Evolutionary conservation across 2,329 filamentous ascomycete genomes (phyloP).

Genomic region (Sporothrix humicola): DNA sequence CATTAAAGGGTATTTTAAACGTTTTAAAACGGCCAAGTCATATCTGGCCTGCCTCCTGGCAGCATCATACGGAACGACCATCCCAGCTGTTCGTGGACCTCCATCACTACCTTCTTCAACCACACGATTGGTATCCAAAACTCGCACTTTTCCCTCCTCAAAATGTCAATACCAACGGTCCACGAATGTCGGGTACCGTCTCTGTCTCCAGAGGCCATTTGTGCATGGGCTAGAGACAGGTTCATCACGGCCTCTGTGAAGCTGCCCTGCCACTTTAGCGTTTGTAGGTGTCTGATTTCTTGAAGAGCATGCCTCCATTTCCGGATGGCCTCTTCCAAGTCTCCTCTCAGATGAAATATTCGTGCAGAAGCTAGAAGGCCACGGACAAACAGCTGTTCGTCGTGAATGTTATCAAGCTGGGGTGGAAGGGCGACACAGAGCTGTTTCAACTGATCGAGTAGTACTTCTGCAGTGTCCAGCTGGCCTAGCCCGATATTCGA

Average conservation of each 20-base stretch:
- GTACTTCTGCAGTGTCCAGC: conserved; percentile 33
- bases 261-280: background rate
- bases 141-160: conserved; percentile 42
- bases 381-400: conserved; percentile 45
- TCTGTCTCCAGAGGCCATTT: conserved; percentile 39
- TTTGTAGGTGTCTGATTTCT: background rate
- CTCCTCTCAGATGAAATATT: conserved; percentile 36
- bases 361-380: conserved; percentile 42
- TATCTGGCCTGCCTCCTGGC: conserved; percentile 27
- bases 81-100: conserved; percentile 40
- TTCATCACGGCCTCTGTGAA: conserved; percentile 43
- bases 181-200: conserved; percentile 35
- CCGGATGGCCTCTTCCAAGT: conserved; percentile 14
- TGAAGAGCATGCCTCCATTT: conserved; percentile 37
- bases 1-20: no score
- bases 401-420: conserved; percentile 43
- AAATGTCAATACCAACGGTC: conserved; percentile 35
- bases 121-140: conserved; percentile 45
- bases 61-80: conserved; percentile 46
- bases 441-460: conserved; percentile 35
- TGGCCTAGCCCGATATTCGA: conserved; percentile 39
- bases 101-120: conserved; percentile 41
- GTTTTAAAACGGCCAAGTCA: conserved; percentile 29
- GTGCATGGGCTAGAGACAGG: conserved; percentile 43
- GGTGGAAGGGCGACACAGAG: conserved; percentile 28